Percentiles rank a stretch among this genome's conserved stretches.
Conservation (phyloP, 148 eudicot species). For the Rhododendron henanense region DNA sequence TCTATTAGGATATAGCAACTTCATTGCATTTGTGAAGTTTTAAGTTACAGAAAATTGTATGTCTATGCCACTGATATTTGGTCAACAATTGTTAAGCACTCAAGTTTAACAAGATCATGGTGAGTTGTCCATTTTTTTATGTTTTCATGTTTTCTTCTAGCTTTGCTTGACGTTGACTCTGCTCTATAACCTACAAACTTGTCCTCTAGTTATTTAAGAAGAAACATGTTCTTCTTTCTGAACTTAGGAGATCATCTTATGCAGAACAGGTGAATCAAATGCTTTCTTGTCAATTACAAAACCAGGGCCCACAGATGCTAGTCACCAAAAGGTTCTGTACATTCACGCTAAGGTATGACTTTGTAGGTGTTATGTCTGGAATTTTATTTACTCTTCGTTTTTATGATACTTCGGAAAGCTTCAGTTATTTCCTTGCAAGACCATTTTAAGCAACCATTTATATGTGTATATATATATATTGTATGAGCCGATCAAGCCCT, state of each 20-base stretch:
- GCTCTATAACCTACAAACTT: background rate
- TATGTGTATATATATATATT: no score
- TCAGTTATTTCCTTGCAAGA: background rate
- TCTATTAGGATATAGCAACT: background rate
- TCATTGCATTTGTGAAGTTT: background rate
- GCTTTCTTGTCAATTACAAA: conserved; percentile 36
- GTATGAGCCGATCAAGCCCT: no score
- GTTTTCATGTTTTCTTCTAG: background rate
- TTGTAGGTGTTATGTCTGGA: background rate
- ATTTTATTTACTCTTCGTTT: background rate
- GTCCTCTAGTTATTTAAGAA: background rate
- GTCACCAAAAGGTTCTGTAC: conserved; percentile 64
- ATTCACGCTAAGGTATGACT: conserved; percentile 73
- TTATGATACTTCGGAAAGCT: background rate
- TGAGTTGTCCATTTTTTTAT: background rate
- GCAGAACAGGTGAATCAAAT: conserved; percentile 49
- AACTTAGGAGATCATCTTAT: conserved; percentile 5
- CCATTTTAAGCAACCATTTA: background rate
- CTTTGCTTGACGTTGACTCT: background rate
- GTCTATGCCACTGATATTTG: background rate
- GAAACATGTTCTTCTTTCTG: background rate
- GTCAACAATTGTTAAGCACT: background rate
- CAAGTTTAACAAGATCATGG: background rate
- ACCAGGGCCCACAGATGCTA: conserved; percentile 55
- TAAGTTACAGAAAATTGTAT: background rate